Conservation (phyloP, 495 filamentous ascomycete genomes). For the Thozetella sp. region DNA sequence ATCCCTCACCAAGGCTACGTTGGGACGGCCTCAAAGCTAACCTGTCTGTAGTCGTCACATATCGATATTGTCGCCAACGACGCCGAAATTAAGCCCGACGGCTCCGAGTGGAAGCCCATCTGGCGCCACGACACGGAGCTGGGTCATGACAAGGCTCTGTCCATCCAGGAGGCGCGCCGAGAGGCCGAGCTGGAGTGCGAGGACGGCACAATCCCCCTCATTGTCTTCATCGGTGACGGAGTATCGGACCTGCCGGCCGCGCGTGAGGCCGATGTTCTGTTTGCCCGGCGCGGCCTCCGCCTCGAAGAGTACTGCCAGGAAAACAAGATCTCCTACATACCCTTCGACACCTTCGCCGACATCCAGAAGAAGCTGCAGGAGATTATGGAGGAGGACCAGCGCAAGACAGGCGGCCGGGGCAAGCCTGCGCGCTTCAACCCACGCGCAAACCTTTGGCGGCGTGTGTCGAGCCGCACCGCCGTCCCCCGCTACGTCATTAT, state of each 20-base stretch:
- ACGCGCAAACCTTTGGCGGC: slow-evolving; percentile 71
- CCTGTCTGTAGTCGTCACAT: slow-evolving; percentile 18
- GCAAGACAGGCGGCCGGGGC: slow-evolving; percentile 66
- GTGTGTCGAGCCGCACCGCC: slow-evolving; percentile 55
- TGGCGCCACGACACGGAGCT: slow-evolving; percentile 71
- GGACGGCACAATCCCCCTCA: slow-evolving; percentile 66
- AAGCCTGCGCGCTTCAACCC: slow-evolving; percentile 69
- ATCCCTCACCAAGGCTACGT: slow-evolving; percentile 3
- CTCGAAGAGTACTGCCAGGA: slow-evolving; percentile 73
- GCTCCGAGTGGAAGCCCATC: slow-evolving; percentile 66
- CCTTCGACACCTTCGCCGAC: slow-evolving; percentile 70
- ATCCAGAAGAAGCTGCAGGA: slow-evolving; percentile 64
- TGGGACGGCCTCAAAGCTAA: slow-evolving; percentile 1
- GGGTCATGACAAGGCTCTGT: slow-evolving; percentile 72
- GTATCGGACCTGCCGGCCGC: slow-evolving; percentile 76
- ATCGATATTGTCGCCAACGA: slow-evolving; percentile 78
- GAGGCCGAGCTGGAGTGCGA: slow-evolving; percentile 53
- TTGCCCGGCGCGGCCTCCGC: slow-evolving; percentile 68
- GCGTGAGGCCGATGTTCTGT: slow-evolving; percentile 74
- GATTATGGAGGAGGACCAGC: slow-evolving; percentile 62
- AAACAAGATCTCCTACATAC: slow-evolving; percentile 61
- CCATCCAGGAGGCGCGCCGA: slow-evolving; percentile 60
- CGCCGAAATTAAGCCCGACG: slow-evolving; percentile 59
- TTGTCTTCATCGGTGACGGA: slow-evolving; percentile 79
- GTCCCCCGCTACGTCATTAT: slow-evolving; percentile 58